Evolutionary conservation across 2,329 filamentous ascomycete species (phyloP).

Genomic region (Beauveria rudraprayagi): DNA sequence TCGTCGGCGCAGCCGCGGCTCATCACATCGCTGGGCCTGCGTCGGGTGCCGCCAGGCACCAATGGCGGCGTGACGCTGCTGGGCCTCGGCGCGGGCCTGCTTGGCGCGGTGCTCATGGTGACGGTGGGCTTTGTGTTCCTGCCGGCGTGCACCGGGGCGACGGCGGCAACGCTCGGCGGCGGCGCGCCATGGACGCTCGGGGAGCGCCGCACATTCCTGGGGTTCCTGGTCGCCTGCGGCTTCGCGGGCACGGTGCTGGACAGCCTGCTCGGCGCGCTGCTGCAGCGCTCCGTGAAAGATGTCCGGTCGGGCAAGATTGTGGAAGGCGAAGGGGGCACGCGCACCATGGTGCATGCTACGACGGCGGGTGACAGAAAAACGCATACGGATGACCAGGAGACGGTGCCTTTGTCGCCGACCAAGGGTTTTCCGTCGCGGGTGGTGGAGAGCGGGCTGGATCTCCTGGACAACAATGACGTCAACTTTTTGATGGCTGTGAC

Average conservation of each 20-base stretch:
- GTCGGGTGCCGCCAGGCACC: constrained; percentile 78
- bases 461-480: constrained; percentile 92
- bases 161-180: constrained; percentile 30
- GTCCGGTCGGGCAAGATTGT: constrained; percentile 78
- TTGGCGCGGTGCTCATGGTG: constrained; percentile 66
- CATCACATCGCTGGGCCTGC: constrained; percentile 71
- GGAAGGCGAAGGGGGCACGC: constrained; percentile 69
- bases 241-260: constrained; percentile 75
- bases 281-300: constrained; percentile 84
- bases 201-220: constrained; percentile 40
- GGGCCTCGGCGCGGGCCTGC: constrained; percentile 64
- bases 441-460: constrained; percentile 58
- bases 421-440: constrained; percentile 50
- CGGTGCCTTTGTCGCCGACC: constrained; percentile 31
- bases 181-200: constrained; percentile 40
- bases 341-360: constrained; percentile 40
- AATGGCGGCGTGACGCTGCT: constrained; percentile 82
- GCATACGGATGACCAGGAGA: constrained; percentile 29
- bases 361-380: constrained; percentile 17
- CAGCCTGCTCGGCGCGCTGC: constrained; percentile 73
- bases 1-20: constrained; percentile 68
- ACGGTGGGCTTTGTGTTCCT: constrained; percentile 57
- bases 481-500: constrained; percentile 83
- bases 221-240: constrained; percentile 63
- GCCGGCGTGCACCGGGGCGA: constrained; percentile 54